phyloP scores from a whole-genome alignment of 2,329 filamentous ascomycete species.

The Tolypocladium sp. region DNA sequence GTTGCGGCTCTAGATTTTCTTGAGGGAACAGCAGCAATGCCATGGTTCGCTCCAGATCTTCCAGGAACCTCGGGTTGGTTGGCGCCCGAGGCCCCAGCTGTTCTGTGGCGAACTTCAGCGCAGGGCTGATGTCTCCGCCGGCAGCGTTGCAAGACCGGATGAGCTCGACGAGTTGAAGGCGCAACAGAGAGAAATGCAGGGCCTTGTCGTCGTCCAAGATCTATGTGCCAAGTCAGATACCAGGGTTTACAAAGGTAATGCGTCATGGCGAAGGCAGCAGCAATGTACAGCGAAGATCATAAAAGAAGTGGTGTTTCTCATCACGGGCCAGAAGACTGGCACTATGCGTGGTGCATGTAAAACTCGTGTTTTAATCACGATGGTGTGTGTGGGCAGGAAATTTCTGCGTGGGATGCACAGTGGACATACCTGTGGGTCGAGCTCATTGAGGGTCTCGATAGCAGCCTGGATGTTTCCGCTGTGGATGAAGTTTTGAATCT shows the following conservation, averaged over 20 bases:
- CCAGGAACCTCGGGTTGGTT: slow-evolving; percentile 69
- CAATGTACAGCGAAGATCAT: slow-evolving; percentile 17
- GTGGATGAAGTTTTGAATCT: slow-evolving; percentile 79
- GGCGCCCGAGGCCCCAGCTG: slow-evolving; percentile 83
- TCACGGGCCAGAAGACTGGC: slow-evolving; percentile 66
- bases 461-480: slow-evolving; percentile 77
- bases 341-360: slow-evolving; percentile 99
- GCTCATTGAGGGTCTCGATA: slow-evolving; percentile 78
- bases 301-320: slow-evolving; percentile 66
- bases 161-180: slow-evolving; percentile 87
- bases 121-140: slow-evolving; percentile 65
- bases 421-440: slow-evolving; percentile 75
- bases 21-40: slow-evolving; percentile 79
- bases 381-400: neutral
- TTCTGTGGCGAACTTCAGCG: slow-evolving; percentile 77
- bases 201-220: slow-evolving; percentile 76
- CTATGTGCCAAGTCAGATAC: slow-evolving; percentile 36
- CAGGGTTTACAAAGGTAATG: neutral
- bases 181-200: slow-evolving; percentile 81
- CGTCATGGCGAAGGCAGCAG: slow-evolving; percentile 1
- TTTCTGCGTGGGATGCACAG: neutral
- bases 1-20: slow-evolving; percentile 67
- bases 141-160: slow-evolving; percentile 67
- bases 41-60: slow-evolving; percentile 88
- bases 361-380: slow-evolving; percentile 86